Evolutionary conservation across 225 moss, liverwort and hornwort species (phyloP).

Genomic region (Straminergon stramineum): DNA sequence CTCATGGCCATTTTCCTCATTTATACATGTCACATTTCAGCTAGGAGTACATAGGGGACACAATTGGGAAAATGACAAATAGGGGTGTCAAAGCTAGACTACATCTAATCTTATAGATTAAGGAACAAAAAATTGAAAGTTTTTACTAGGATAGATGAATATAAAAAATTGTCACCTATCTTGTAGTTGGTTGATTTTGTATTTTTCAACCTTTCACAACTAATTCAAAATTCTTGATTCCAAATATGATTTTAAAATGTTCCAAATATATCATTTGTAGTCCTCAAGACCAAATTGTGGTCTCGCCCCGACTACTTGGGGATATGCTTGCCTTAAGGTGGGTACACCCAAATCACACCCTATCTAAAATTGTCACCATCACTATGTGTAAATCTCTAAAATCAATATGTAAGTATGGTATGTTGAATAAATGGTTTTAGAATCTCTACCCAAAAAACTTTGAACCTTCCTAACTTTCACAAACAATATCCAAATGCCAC

Average conservation of each 20-base stretch:
- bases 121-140: not conserved
- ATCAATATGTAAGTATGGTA: too few species aligned
- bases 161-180: not conserved
- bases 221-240: not conserved
- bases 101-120: not conserved
- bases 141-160: not conserved
- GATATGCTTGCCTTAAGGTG: not conserved
- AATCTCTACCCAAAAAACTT: too few species aligned
- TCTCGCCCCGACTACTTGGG: rapidly evolving
- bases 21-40: not conserved
- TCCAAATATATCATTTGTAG: not conserved
- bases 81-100: rapidly evolving
- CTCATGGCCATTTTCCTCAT: not conserved
- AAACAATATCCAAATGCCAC: too few species aligned
- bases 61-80: not conserved
- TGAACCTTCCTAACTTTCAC: too few species aligned
- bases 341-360: too few species aligned
- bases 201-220: too few species aligned
- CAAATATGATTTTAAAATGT: not conserved
- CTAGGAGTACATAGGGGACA: not conserved
- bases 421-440: too few species aligned
- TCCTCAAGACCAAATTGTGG: rapidly evolving
- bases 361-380: too few species aligned
- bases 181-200: not conserved
- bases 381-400: too few species aligned